These are phyloP conservation scores for Ambrosia artemisiifolia DNA, from an alignment of 129 eudicot genomes.

Conservation along the genomic window DNA sequence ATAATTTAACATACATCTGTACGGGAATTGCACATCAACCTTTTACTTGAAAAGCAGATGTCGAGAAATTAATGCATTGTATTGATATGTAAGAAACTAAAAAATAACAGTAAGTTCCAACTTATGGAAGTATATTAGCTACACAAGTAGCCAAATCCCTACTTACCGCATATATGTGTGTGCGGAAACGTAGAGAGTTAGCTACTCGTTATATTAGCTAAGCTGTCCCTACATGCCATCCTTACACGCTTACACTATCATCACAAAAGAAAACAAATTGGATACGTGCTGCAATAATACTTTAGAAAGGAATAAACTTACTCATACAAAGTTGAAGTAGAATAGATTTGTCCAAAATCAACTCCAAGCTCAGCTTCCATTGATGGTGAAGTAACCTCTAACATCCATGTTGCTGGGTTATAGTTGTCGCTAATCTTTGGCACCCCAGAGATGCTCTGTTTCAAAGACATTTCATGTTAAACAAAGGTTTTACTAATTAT, in stretches of 20 bases:
- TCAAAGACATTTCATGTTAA: background rate
- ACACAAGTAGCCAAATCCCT: background rate
- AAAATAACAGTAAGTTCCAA: background rate
- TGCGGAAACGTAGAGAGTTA: background rate
- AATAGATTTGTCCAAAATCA: constrained; percentile 66
- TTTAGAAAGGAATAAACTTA: constrained; percentile 30
- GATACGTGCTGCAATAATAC: background rate
- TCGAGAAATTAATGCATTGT: too few species aligned
- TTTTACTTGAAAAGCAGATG: background rate
- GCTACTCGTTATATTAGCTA: background rate
- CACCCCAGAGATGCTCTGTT: constrained; percentile 64
- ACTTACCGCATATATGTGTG: background rate
- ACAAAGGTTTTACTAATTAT: background rate
- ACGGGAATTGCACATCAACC: background rate
- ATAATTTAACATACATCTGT: too few species aligned
- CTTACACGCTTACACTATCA: background rate
- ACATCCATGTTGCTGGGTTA: constrained; percentile 96
- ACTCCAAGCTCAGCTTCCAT: constrained; percentile 59
- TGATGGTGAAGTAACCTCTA: constrained; percentile 77
- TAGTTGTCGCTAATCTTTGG: constrained; percentile 58
- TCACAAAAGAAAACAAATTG: background rate
- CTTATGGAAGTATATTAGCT: background rate
- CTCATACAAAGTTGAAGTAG: constrained; percentile 46
- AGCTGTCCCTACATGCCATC: background rate
- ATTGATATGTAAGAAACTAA: background rate